Evolutionary conservation across 768 basidiomycete species (phyloP), one percentile per base, ranked within the genome.

Genomic region (Gloeostereum incarnatum): DNA sequence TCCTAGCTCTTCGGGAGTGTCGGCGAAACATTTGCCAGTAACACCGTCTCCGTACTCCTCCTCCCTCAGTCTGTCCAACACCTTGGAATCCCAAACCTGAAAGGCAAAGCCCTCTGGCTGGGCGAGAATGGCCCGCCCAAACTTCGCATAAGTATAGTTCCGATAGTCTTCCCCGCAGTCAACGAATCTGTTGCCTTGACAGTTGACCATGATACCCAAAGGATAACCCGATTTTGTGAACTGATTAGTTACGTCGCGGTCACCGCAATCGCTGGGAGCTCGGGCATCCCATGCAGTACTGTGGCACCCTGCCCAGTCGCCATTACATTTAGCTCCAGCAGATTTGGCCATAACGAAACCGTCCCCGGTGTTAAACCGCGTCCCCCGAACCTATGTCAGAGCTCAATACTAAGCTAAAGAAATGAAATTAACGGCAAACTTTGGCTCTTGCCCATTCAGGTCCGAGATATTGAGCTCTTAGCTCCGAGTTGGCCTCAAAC

Each of bases 181-280:
- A 25, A 81, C 79, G 45, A 83, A 84, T 11, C 81, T 65, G 36
- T 54, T 45, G 3, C 81, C 81, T 2, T 54, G 43, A 0, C 62
- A 49, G 48, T 81, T 84, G 18, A 81, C 55, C 80, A 81, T 82
- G 42, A 84, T 63, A 1, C 81, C 80, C 7, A 81, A 59, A 2
- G 81, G 79, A 49, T 83, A 82, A 1, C 81, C 78, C 7, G 79
- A 81, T 54, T 83, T 83, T 5, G 81, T 83, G 54, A 66, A 80
- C 45, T 80, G 78, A 51, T 85, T 83, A 41, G 74, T 79, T 39
- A 80, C 53, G 33, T 62, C 60, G 35, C 78, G 71, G 40, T 74
- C 64, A 14, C 81, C 80, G 11, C 57, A 50, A 22, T 74, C 58
- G 14, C 54, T 42, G 1, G 68, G 58, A 1, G 78, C 73, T 46